These are phyloP conservation scores for Parastagonospora avenae DNA, from an alignment of 2,329 filamentous ascomycete species.

Conservation along the genomic window DNA sequence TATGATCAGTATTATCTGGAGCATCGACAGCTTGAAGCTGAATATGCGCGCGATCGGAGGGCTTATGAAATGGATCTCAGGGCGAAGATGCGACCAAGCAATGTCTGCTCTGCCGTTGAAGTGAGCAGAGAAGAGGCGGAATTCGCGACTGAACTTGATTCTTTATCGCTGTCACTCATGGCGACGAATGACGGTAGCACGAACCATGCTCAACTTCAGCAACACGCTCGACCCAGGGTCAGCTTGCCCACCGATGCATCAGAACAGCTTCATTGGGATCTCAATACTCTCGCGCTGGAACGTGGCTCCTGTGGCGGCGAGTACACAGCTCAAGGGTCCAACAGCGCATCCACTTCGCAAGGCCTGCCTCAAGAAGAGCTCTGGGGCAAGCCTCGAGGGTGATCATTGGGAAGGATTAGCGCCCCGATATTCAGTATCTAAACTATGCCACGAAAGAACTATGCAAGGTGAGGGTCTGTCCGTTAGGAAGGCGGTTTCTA, in stretches of 20 bases:
- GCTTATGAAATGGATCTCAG: constrained; percentile 34
- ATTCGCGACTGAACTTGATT: constrained; percentile 38
- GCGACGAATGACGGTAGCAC: constrained; percentile 21
- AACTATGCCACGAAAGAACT: too few species aligned
- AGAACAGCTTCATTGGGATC: constrained; percentile 43
- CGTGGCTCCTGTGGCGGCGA: constrained; percentile 42
- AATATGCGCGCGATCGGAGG: constrained; percentile 31
- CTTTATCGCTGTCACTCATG: constrained; percentile 37
- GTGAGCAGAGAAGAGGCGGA: constrained; percentile 37
- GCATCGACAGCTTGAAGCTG: constrained; percentile 32
- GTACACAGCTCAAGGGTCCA: constrained; percentile 25
- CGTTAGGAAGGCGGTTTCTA: too few species aligned
- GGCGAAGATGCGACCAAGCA: constrained; percentile 31
- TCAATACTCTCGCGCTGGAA: constrained; percentile 38
- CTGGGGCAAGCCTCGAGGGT: constrained; percentile 27
- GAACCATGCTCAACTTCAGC: constrained; percentile 7
- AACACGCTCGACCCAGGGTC: constrained; percentile 21
- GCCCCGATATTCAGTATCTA: not conserved
- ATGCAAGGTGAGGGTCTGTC: too few species aligned
- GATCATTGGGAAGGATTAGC: not conserved
- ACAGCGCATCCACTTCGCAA: constrained; percentile 10
- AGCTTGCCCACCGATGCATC: constrained; percentile 39
- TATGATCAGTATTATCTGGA: constrained; percentile 41
- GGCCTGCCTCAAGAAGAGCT: constrained; percentile 28
- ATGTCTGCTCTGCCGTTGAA: constrained; percentile 36